A percentile compares a stretch with the other conserved stretches of the same genome.
phyloP scores from a whole-genome alignment of 129 eudicot species.

The Artemisia tridentata region DNA sequence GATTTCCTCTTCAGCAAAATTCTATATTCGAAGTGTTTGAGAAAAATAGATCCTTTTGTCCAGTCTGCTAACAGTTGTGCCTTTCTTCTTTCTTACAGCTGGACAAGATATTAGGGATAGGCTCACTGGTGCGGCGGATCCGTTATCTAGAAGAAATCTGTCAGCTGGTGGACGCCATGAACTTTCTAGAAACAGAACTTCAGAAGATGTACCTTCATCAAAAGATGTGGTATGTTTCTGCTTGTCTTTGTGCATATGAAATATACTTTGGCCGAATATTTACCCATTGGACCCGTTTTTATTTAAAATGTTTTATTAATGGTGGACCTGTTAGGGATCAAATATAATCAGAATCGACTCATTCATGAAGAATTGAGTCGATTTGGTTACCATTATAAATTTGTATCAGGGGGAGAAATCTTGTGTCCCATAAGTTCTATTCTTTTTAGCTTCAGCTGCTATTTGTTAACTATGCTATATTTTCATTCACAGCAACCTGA shows the following conservation, averaged over 20 bases:
- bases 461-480: constrained; percentile 11
- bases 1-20: no score
- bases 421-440: background rate
- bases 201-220: constrained; percentile 71
- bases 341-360: background rate
- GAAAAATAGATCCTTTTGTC: background rate
- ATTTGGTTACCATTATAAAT: background rate
- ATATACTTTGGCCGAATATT: background rate
- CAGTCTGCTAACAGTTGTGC: constrained; percentile 10
- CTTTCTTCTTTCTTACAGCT: constrained; percentile 27
- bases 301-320: background rate
- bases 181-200: constrained; percentile 66
- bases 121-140: no score
- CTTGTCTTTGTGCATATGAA: background rate
- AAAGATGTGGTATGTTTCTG: constrained; percentile 65
- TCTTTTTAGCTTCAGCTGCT: background rate
- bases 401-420: background rate
- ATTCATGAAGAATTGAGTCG: background rate
- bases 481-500: constrained; percentile 54
- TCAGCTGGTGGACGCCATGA: constrained; percentile 64
- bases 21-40: no score
- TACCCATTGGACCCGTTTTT: background rate
- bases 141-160: constrained; percentile 66
- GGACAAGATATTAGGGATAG: constrained; percentile 78
- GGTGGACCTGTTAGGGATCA: background rate